These are phyloP conservation scores for Fraxinus quadrangulata DNA, from an alignment of 257 asterid species.

Conservation along the genomic window DNA sequence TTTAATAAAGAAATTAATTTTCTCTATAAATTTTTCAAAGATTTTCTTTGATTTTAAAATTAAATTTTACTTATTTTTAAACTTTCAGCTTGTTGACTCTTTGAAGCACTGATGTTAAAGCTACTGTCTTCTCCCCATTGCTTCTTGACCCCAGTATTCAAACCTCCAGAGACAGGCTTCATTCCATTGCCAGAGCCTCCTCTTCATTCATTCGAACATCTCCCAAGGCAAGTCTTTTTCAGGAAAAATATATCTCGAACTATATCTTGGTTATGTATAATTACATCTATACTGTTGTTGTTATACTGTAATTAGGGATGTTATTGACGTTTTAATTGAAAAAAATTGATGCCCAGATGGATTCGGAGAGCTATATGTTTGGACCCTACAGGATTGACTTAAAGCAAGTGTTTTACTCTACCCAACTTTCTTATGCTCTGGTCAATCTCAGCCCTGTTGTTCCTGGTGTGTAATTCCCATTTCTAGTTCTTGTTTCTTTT, in stretches of 20 bases:
- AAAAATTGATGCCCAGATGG: constrained; percentile 51
- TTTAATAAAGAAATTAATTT: too few relatives aligned
- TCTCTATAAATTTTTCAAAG: too few relatives aligned
- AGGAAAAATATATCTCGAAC: neutral
- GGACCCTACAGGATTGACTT: constrained; percentile 73
- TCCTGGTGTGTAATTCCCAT: constrained; percentile 55
- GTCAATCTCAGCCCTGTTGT: constrained; percentile 87
- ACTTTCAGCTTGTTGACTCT: neutral
- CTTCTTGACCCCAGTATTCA: neutral
- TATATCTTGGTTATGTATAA: neutral
- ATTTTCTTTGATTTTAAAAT: too few relatives aligned
- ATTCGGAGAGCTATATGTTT: constrained; percentile 50
- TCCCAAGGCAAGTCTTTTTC: constrained; percentile 27
- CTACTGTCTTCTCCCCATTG: constrained; percentile 28
- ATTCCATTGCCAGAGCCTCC: constrained; percentile 23
- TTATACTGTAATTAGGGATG: neutral
- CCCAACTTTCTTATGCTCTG: constrained; percentile 69
- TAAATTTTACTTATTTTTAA: neutral
- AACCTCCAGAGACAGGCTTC: constrained; percentile 26
- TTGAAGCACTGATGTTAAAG: constrained; percentile 35
- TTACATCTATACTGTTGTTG: neutral
- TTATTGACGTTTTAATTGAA: constrained; percentile 5
- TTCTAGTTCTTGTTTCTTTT: neutral
- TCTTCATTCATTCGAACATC: constrained; percentile 26
- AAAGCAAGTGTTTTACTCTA: constrained; percentile 70